Evolutionary conservation across 2,329 filamentous ascomycete species (phyloP).

Genomic region (Fusarium falciforme): DNA sequence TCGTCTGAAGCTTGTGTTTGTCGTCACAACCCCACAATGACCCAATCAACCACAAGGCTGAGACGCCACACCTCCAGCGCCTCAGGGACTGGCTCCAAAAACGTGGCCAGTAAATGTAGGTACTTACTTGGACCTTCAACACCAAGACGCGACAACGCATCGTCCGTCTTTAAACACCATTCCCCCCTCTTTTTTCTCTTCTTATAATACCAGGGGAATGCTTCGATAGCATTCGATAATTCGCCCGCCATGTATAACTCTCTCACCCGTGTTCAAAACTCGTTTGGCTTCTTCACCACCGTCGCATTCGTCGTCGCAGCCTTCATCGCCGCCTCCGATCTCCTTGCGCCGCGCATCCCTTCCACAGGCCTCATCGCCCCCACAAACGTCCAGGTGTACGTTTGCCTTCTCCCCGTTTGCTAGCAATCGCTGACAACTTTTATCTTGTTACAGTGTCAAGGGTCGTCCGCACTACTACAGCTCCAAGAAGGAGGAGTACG

Average conservation of each 20-base stretch:
- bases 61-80: slow-evolving; percentile 30
- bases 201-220: slow-evolving; percentile 15
- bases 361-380: slow-evolving; percentile 69
- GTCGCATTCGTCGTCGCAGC: slow-evolving; percentile 85
- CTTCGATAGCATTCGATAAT: slow-evolving; percentile 20
- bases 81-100: slow-evolving; percentile 30
- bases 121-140: slow-evolving; percentile 12
- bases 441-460: slow-evolving; percentile 70
- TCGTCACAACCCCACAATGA: slow-evolving; percentile 18
- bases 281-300: slow-evolving; percentile 98
- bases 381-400: slow-evolving; percentile 87
- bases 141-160: slow-evolving; percentile 31
- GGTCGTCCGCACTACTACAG: slow-evolving; percentile 97
- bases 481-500: slow-evolving; percentile 93
- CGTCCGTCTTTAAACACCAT: slow-evolving; percentile 13
- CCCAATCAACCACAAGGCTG: slow-evolving; percentile 44
- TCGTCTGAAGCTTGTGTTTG: neutral
- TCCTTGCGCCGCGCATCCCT: slow-evolving; percentile 77
- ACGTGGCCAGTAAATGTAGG: slow-evolving; percentile 34
- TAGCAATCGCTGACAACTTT: slow-evolving; percentile 8
- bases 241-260: slow-evolving; percentile 82
- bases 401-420: slow-evolving; percentile 21
- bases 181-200: neutral
- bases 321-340: slow-evolving; percentile 83
- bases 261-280: slow-evolving; percentile 86